These are phyloP conservation scores for Kurtzmaniella fragi DNA, from an alignment of 805 yeast species.

Conservation along the genomic window DNA sequence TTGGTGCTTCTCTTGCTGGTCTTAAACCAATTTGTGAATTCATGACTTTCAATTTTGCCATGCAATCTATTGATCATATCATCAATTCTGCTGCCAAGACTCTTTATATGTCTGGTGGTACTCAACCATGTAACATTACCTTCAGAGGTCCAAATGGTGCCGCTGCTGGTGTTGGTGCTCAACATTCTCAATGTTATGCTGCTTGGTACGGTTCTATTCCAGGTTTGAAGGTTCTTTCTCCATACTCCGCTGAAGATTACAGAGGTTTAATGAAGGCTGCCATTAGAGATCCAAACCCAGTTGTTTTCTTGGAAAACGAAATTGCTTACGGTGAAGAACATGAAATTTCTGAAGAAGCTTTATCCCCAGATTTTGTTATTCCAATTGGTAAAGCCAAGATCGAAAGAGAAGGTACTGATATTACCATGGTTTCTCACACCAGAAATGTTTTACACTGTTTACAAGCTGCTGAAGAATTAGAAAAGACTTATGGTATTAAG, in stretches of 20 bases:
- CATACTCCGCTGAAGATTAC: conserved; percentile 93
- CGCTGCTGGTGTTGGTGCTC: conserved; percentile 99
- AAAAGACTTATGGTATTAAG: conserved; percentile 78
- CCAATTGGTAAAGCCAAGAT: conserved; percentile 96
- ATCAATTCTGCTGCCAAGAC: conserved; percentile 99
- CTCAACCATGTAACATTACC: conserved; percentile 92
- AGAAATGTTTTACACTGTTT: conserved; percentile 84
- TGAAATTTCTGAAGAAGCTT: conserved; percentile 83
- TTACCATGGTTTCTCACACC: conserved; percentile 85
- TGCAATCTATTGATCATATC: conserved; percentile 99
- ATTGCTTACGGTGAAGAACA: conserved; percentile 88
- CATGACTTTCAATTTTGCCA: conserved; percentile 99
- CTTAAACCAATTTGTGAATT: conserved; percentile 96
- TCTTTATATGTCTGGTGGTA: conserved; percentile 99
- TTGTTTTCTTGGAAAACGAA: conserved; percentile 93
- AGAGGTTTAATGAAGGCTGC: conserved; percentile 96
- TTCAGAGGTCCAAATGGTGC: conserved; percentile 99
- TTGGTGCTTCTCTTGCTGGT: conserved; percentile 95
- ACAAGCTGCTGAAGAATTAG: conserved; percentile 84
- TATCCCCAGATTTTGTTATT: conserved; percentile 80
- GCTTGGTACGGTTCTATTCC: conserved; percentile 99
- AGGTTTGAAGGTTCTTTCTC: conserved; percentile 94
- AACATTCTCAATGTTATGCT: conserved; percentile 96
- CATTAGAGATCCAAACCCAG: conserved; percentile 98
- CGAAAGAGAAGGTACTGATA: conserved; percentile 89